phyloP scores from a whole-genome alignment of 2,329 filamentous ascomycete species.

The Volutella citrinella region DNA sequence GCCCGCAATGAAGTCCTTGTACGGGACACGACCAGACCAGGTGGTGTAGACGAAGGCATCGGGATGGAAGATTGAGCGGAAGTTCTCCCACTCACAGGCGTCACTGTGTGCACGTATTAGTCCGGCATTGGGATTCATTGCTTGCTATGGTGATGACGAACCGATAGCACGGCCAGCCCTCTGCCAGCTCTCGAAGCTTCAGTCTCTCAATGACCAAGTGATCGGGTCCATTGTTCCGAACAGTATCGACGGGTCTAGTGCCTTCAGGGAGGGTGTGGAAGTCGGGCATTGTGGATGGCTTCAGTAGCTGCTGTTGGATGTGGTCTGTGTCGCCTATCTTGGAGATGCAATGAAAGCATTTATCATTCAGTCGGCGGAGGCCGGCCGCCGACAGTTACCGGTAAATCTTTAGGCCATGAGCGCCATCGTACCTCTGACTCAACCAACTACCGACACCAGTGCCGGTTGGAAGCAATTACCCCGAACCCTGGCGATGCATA shows the following conservation, averaged over 20 bases:
- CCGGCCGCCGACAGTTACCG: too few species aligned
- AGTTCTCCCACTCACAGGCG: conserved; percentile 51
- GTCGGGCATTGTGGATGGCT: too few species aligned
- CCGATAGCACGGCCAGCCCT: conserved; percentile 48
- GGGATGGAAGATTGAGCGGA: conserved; percentile 47
- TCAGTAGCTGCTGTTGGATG: too few species aligned
- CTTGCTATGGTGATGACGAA: conserved; percentile 14
- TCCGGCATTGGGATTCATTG: background rate
- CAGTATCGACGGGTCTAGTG: conserved; percentile 31
- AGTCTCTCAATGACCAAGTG: conserved; percentile 41
- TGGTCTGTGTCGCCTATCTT: too few species aligned
- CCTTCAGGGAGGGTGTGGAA: conserved; percentile 11
- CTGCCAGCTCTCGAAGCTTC: conserved; percentile 46
- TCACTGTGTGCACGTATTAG: conserved; percentile 31
- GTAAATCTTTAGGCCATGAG: too few species aligned
- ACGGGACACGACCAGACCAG: conserved; percentile 43
- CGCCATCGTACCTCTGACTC: too few species aligned
- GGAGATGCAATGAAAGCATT: too few species aligned
- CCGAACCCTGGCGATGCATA: too few species aligned
- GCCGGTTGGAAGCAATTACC: too few species aligned
- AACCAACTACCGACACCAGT: too few species aligned
- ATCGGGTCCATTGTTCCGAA: conserved; percentile 47
- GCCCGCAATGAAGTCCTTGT: conserved; percentile 37
- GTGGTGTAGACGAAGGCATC: conserved; percentile 48
- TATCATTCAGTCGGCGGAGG: too few species aligned